Base-by-base conservation (phyloP, 2,329 filamentous ascomycete species). In the Trichoderma sp. region DNA sequence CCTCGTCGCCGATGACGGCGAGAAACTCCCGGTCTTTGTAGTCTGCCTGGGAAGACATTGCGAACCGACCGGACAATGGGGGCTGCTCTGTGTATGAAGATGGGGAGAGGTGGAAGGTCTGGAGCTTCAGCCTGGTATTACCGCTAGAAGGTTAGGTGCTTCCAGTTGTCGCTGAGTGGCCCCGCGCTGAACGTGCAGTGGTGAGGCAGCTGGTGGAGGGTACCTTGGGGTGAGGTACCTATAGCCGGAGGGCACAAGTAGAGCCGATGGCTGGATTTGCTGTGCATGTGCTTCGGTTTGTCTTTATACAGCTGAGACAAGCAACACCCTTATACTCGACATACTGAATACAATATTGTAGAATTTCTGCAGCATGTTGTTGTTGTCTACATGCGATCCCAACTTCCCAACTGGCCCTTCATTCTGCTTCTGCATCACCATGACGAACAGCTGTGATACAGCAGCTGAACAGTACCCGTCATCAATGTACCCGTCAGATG, bases 1-100 rank as follows among this genome's bases (percentile, higher is more conserved):
- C 95, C 87, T 99, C 95, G 78, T 99, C 95, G 60, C 95, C 95
- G 75, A 99, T 99, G 56, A 99, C 94, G 69, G 95, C 95, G 66
- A 99, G 87, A 76, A 99, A 97, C 80, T 99, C 90, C 73, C 95
- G 87, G 80, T 98, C 93, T 81, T 93, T 89, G 78, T 83, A 89
- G 70, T 87, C 85, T 69, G 83, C 80, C 71, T 85, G 81, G 54
- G 81, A 80, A 66, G 83, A 73, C 81, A 84, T 83, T 50, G 72
- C 75, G 71, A 67, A 19, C 26, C 26, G 34, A 39, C 34, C 54
- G 44, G 62, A 12, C 61, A 45, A 63, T 48, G 45, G 64, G n/a
- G 26, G 34, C 54, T 34, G 34, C 26, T 45, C 15, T 41, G 41
- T 24, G 59, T 66, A 28, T 54, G 34, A 14, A 56, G 50, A 30